Percentiles rank a stretch among this genome's conserved stretches.
These are phyloP conservation scores for Parathielavia hyrcaniae DNA, from an alignment of 495 filamentous ascomycete genomes.

Conservation along the genomic window DNA sequence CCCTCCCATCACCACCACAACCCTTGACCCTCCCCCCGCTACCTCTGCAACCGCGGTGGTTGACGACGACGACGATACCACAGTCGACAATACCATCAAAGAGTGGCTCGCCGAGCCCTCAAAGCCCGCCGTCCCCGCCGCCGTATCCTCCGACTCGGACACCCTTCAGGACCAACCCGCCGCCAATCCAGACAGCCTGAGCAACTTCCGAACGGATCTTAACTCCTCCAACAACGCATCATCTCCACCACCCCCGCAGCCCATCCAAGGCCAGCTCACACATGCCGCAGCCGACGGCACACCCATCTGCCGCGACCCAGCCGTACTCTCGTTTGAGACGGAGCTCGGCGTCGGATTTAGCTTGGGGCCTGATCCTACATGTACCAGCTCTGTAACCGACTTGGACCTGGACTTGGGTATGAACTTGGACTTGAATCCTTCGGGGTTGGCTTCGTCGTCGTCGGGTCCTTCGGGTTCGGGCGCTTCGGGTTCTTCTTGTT, in stretches of 20 bases:
- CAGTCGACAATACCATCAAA: slow-evolving; percentile 28
- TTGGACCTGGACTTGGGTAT: too few relatives aligned
- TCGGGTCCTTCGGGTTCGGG: too few relatives aligned
- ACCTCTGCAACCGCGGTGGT: neutral
- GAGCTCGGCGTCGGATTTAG: slow-evolving; percentile 6
- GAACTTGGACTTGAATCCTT: too few relatives aligned
- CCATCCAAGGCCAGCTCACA: neutral
- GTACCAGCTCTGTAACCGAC: neutral
- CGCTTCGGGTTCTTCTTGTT: too few relatives aligned
- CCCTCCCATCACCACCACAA: neutral
- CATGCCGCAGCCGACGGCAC: slow-evolving; percentile 10
- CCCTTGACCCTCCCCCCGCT: neutral
- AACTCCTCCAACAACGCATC: neutral
- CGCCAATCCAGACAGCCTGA: neutral
- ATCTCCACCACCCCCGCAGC: too few relatives aligned
- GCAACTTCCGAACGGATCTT: neutral
- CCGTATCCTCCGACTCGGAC: too few relatives aligned
- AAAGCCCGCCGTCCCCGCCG: neutral
- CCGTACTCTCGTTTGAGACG: slow-evolving; percentile 4
- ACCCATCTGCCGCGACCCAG: slow-evolving; percentile 9
- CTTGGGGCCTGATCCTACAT: neutral
- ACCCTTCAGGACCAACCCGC: neutral
- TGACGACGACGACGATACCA: slow-evolving; percentile 15
- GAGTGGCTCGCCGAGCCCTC: slow-evolving; percentile 32
- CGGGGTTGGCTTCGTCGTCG: neutral